phyloP scores from a whole-genome alignment of 2,329 filamentous ascomycete species.

The Amauroascus verrucosus region DNA sequence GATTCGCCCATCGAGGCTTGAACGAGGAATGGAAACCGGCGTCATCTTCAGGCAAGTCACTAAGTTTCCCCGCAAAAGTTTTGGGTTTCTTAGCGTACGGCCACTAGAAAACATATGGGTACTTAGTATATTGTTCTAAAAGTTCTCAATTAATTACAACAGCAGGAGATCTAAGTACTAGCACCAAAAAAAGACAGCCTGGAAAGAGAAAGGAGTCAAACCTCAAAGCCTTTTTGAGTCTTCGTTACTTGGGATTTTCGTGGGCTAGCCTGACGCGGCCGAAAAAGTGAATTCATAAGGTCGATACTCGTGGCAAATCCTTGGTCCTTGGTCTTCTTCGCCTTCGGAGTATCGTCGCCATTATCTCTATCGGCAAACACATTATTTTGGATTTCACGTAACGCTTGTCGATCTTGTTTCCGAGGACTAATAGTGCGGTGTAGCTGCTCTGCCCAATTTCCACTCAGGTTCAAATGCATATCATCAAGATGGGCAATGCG shows the following conservation, averaged over 20 bases:
- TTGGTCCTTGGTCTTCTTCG: slow-evolving; percentile 27
- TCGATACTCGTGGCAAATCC: slow-evolving; percentile 85
- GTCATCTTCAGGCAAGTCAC: slow-evolving; percentile 53
- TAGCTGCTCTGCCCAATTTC: slow-evolving; percentile 89
- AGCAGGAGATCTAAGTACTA: slow-evolving; percentile 19
- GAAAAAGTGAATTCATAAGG: slow-evolving; percentile 89
- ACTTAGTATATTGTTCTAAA: slow-evolving; percentile 33
- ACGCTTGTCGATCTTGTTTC: slow-evolving; percentile 73
- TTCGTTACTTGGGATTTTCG: slow-evolving; percentile 48
- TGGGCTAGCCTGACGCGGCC: slow-evolving; percentile 53
- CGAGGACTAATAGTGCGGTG: slow-evolving; percentile 88
- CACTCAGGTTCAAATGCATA: slow-evolving; percentile 48
- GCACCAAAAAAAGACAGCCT: slow-evolving; percentile 35
- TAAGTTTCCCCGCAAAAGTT: slow-evolving; percentile 51
- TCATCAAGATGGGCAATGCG: slow-evolving; percentile 30
- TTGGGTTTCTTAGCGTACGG: slow-evolving; percentile 74
- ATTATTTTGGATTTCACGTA: slow-evolving; percentile 55
- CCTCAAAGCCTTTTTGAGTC: slow-evolving; percentile 69
- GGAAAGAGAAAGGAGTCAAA: slow-evolving; percentile 54
- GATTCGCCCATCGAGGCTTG: slow-evolving; percentile 69
- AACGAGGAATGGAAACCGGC: slow-evolving; percentile 60
- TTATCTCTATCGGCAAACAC: slow-evolving; percentile 42
- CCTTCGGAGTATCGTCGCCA: slow-evolving; percentile 23
- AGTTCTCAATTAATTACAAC: slow-evolving; percentile 24
- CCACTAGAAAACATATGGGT: slow-evolving; percentile 51